Evolutionary conservation across 257 asterid genomes (phyloP).

Genomic region (Oldenlandia corymbosa): DNA sequence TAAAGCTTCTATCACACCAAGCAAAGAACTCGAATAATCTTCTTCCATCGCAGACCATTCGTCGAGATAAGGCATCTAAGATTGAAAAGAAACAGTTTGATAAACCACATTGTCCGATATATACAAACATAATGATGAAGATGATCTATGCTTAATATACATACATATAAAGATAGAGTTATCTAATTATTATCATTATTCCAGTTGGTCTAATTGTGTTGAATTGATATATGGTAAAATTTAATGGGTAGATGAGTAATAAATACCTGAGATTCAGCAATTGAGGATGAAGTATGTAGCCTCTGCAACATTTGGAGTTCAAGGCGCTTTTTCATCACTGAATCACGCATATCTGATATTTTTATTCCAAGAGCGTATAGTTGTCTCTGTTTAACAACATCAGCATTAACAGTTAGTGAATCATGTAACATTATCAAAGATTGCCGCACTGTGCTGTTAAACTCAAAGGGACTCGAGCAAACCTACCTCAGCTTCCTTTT

Average conservation of each 20-base stretch:
- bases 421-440: background rate
- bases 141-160: no score
- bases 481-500: conserved; percentile 57
- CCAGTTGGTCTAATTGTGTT: no score
- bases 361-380: conserved; percentile 45
- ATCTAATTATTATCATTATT: no score
- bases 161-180: no score
- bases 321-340: conserved; percentile 37
- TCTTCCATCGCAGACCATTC: conserved; percentile 63
- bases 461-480: no score
- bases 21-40: conserved; percentile 47
- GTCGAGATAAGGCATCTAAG: conserved; percentile 62
- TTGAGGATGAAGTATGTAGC: conserved; percentile 28
- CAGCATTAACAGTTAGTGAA: background rate
- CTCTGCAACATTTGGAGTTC: conserved; percentile 43
- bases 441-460: no score
- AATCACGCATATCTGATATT: conserved; percentile 44
- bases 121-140: no score
- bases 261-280: conserved; percentile 67
- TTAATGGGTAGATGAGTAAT: background rate
- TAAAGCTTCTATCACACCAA: conserved; percentile 47
- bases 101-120: background rate
- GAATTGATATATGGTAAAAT: background rate
- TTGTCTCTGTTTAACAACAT: conserved; percentile 31
- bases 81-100: background rate